These are phyloP conservation scores for Santalum album DNA, from an alignment of 164 flowering plant species.

Conservation along the genomic window DNA sequence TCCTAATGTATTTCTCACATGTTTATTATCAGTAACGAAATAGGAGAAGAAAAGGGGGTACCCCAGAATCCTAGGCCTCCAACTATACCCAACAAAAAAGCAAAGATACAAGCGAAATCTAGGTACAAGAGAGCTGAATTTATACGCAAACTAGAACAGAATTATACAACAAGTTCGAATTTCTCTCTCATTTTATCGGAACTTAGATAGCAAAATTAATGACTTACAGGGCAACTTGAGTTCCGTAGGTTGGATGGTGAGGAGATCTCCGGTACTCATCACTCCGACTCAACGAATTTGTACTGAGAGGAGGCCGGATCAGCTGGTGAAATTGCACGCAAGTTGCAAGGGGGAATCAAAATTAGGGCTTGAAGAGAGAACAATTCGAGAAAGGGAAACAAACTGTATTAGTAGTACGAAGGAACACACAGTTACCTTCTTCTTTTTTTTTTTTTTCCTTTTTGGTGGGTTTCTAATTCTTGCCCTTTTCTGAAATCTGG, in stretches of 20 bases:
- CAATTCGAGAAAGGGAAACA: too few species aligned
- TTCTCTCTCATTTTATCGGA: neutral
- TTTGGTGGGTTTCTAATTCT: too few species aligned
- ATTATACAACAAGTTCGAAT: neutral
- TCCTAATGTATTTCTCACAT: neutral
- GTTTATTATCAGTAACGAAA: neutral
- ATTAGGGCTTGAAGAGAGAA: neutral
- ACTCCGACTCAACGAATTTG: neutral
- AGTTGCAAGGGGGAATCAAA: neutral
- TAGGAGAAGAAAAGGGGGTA: neutral
- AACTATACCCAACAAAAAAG: too few species aligned
- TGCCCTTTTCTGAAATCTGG: too few species aligned
- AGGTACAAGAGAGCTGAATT: too few species aligned
- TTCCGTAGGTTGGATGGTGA: conserved; percentile 24
- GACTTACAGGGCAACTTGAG: conserved; percentile 32
- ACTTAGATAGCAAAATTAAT: neutral
- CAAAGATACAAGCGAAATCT: too few species aligned
- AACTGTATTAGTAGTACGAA: too few species aligned
- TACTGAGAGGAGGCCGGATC: too few species aligned
- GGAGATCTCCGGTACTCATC: conserved; percentile 22
- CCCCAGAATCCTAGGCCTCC: too few species aligned
- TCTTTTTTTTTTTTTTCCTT: too few species aligned
- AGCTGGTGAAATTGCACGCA: too few species aligned
- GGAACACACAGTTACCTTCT: too few species aligned
- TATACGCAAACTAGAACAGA: neutral